These are phyloP conservation scores for Hypoxylon rubiginosum DNA, from an alignment of 2,329 filamentous ascomycete species.

Conservation along the genomic window DNA sequence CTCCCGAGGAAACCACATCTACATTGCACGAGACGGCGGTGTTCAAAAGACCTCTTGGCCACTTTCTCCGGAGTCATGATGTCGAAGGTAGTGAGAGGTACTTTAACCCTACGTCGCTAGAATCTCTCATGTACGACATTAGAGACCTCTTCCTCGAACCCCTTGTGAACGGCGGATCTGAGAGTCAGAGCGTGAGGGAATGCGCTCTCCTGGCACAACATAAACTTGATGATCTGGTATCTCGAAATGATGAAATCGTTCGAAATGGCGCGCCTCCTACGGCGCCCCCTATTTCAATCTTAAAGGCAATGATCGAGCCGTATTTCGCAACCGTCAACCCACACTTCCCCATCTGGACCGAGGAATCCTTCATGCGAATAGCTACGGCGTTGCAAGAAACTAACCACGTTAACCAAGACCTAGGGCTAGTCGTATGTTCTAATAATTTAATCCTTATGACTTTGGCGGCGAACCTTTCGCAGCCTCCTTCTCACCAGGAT, in stretches of 20 bases:
- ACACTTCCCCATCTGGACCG: conserved; percentile 31
- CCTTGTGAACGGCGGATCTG: not conserved
- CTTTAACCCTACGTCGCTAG: conserved; percentile 24
- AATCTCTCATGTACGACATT: conserved; percentile 21
- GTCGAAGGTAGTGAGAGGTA: conserved; percentile 20
- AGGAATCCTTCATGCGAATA: conserved; percentile 13
- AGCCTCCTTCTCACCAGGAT: conserved; percentile 2
- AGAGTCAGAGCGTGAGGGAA: conserved; percentile 14
- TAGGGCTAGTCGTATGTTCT: conserved; percentile 22
- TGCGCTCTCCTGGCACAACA: conserved; percentile 17
- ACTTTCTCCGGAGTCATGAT: conserved; percentile 19
- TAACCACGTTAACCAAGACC: conserved; percentile 11
- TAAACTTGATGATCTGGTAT: conserved; percentile 15
- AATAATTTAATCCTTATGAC: conserved; percentile 32
- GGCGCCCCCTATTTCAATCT: conserved; percentile 23
- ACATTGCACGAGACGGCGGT: conserved; percentile 4
- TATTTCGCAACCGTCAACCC: conserved; percentile 28
- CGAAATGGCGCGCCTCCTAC: conserved; percentile 18
- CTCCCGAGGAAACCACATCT: conserved; percentile 16
- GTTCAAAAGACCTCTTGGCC: conserved; percentile 30
- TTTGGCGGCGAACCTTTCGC: conserved; percentile 19
- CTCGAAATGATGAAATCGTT: conserved; percentile 12
- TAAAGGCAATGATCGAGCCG: conserved; percentile 29
- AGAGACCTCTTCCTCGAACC: conserved; percentile 20
- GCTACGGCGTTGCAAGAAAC: conserved; percentile 3